A percentile compares a stretch with the other conserved stretches of the same genome.
Conservation (phyloP, 768 basidiomycete species). For the Hypsizygus marmoreus region DNA sequence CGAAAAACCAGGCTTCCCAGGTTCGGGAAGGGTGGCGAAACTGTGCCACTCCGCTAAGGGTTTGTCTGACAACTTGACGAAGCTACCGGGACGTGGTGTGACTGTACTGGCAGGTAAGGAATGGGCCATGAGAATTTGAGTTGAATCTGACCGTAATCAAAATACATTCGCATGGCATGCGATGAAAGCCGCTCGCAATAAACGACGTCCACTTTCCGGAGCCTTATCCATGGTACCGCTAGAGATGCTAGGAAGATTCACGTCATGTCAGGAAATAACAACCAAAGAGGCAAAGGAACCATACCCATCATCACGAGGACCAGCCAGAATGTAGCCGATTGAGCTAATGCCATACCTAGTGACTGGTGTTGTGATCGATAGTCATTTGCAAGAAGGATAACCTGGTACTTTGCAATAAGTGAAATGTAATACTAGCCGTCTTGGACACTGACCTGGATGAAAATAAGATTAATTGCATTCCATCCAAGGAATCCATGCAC, state of each 20-base stretch:
- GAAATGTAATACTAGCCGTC: neutral
- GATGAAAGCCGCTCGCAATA: conserved; percentile 52
- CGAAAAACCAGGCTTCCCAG: conserved; percentile 51
- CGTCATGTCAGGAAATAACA: neutral
- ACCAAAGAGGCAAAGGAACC: neutral
- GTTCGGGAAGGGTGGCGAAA: conserved; percentile 55
- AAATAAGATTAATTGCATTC: conserved; percentile 41
- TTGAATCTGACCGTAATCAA: conserved; percentile 50
- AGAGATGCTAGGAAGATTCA: conserved; percentile 40
- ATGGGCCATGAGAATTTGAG: neutral
- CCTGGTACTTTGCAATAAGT: conserved; percentile 25
- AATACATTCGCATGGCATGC: conserved; percentile 60
- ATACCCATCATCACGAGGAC: conserved; percentile 51
- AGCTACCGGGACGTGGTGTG: conserved; percentile 48
- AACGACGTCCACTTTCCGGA: conserved; percentile 54
- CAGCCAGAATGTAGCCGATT: conserved; percentile 56
- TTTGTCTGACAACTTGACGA: conserved; percentile 44
- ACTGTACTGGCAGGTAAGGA: conserved; percentile 25
- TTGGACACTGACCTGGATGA: conserved; percentile 35
- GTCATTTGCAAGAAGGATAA: conserved; percentile 54
- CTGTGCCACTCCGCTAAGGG: conserved; percentile 62
- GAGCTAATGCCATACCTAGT: conserved; percentile 44
- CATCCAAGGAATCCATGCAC: conserved; percentile 50
- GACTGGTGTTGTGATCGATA: conserved; percentile 39
- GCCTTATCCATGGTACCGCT: conserved; percentile 59